phyloP scores from a whole-genome alignment of 495 filamentous ascomycete species.

The Aspergillus avenaceus region DNA sequence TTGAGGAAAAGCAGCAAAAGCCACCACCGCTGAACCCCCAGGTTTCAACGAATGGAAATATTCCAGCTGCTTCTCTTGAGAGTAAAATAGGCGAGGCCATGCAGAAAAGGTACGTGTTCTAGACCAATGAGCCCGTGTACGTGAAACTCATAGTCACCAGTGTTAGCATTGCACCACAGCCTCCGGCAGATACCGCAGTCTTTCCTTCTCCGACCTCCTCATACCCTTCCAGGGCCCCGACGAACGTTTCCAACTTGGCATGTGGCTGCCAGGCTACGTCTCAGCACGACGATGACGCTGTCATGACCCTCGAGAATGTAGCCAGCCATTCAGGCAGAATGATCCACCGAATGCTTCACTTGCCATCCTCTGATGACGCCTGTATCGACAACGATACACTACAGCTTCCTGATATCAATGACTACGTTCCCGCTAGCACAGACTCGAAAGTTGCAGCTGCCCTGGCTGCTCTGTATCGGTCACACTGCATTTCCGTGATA shows the following conservation, averaged over 20 bases:
- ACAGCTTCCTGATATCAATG: conserved; percentile 70
- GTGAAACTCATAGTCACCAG: conserved; percentile 13
- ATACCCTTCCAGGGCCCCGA: conserved; percentile 29
- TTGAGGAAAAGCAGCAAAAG: conserved; percentile 46
- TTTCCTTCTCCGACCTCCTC: conserved; percentile 61
- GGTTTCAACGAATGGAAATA: conserved; percentile 18
- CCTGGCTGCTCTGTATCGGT: conserved; percentile 79
- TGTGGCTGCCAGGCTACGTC: conserved; percentile 29
- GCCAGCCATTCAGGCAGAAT: conserved; percentile 47
- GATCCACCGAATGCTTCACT: conserved; percentile 62
- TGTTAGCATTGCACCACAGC: conserved; percentile 42
- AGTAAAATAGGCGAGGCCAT: conserved; percentile 24
- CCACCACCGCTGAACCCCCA: conserved; percentile 25
- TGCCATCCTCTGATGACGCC: conserved; percentile 51
- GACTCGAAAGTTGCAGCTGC: conserved; percentile 81
- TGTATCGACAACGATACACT: conserved; percentile 62
- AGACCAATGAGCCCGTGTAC: not conserved
- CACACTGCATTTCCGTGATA: conserved; percentile 90
- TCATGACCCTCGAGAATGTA: conserved; percentile 40
- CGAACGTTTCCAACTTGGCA: conserved; percentile 13
- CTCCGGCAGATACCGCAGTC: conserved; percentile 59
- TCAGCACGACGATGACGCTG: conserved; percentile 17
- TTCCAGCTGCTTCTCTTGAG: conserved; percentile 15
- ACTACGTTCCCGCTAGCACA: conserved; percentile 67
- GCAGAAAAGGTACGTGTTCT: conserved; percentile 30